These are phyloP conservation scores for Beta macrorhiza DNA, from an alignment of 179 eudicot species.

Conservation along the genomic window DNA sequence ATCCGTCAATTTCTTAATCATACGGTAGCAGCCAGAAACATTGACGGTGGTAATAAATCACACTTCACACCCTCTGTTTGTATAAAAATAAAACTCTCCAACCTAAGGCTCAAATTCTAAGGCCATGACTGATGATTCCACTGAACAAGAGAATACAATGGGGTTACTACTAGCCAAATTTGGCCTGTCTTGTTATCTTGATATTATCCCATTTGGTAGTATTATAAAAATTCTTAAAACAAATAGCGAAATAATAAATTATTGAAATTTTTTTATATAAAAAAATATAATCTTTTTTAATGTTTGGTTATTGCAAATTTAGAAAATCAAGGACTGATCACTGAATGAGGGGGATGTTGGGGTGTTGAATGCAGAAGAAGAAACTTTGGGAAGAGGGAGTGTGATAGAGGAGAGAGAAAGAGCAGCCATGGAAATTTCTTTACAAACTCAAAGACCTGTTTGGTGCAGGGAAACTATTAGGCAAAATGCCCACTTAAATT, in stretches of 20 bases:
- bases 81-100: neutral
- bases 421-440: slow-evolving; percentile 27
- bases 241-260: neutral
- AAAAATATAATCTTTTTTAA: neutral
- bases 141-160: slow-evolving; percentile 8
- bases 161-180: slow-evolving; percentile 25
- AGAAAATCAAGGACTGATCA: slow-evolving; percentile 26
- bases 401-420: slow-evolving; percentile 16
- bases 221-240: neutral
- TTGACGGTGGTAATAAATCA: slow-evolving; percentile 1
- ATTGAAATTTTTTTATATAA: neutral
- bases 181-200: slow-evolving; percentile 11
- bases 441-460: slow-evolving; percentile 32
- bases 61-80: neutral
- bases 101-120: slow-evolving; percentile 29
- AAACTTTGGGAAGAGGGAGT: slow-evolving; percentile 19
- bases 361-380: slow-evolving; percentile 17
- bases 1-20: neutral
- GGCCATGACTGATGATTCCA: slow-evolving; percentile 28
- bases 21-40: neutral
- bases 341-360: slow-evolving; percentile 17
- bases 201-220: slow-evolving; percentile 1
- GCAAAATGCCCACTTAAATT: slow-evolving; percentile 28
- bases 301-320: slow-evolving; percentile 6
- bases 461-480: slow-evolving; percentile 24